A percentile compares a stretch with the other conserved stretches of the same genome.
Conservation (phyloP, 2,329 filamentous ascomycete genomes). For the Hymenoscyphus albidus region DNA sequence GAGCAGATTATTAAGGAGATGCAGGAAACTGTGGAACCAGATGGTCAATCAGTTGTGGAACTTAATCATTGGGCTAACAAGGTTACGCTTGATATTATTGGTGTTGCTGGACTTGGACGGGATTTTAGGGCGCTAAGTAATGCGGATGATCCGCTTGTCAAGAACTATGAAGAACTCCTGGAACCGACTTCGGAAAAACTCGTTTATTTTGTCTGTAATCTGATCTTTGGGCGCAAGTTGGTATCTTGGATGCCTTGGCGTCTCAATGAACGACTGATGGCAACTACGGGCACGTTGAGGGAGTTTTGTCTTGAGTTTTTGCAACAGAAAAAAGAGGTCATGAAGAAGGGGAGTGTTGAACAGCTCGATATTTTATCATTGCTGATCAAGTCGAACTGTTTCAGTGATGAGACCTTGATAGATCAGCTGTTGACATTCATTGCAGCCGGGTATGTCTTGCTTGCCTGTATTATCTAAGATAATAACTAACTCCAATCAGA, state of each 20-base stretch:
- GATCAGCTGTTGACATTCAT: constrained; percentile 89
- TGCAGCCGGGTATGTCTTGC: constrained; percentile 54
- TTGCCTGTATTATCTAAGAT: no score
- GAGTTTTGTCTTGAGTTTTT: constrained; percentile 65
- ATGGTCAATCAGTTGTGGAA: constrained; percentile 47
- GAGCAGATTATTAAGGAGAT: constrained; percentile 53
- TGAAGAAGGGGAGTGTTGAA: constrained; percentile 44
- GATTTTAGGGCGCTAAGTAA: constrained; percentile 64
- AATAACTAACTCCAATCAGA: constrained; percentile 29
- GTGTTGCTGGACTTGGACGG: constrained; percentile 59
- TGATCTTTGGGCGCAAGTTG: constrained; percentile 61
- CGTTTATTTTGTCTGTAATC: constrained; percentile 51
- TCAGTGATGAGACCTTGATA: constrained; percentile 71
- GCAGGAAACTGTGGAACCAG: constrained; percentile 32
- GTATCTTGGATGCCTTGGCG: constrained; percentile 61
- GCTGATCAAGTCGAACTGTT: constrained; percentile 69
- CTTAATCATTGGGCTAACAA: constrained; percentile 33
- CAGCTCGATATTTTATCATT: constrained; percentile 74
- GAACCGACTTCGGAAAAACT: constrained; percentile 48
- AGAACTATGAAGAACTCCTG: constrained; percentile 54
- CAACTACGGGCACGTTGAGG: constrained; percentile 56
- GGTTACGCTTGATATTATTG: constrained; percentile 13
- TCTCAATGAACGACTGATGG: constrained; percentile 60
- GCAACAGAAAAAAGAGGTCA: constrained; percentile 57
- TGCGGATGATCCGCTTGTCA: constrained; percentile 54